Evolutionary conservation across 2,329 filamentous ascomycete genomes (phyloP), one percentile per base, ranked within the genome.

Genomic region (Neofusicoccum sp.): DNA sequence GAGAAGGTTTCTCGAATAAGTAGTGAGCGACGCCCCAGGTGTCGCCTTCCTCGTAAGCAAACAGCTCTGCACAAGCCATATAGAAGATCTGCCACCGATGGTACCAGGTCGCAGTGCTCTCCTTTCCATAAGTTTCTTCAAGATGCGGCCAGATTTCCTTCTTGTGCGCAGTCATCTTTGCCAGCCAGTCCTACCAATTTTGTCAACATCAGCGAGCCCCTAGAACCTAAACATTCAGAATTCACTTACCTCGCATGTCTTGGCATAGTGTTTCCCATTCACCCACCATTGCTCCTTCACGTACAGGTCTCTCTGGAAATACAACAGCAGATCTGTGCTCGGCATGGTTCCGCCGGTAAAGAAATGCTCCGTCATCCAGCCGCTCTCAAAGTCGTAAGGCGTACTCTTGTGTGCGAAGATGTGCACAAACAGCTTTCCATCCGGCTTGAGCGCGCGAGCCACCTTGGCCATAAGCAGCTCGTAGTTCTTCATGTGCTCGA

Each of bases 401-500:
- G 85, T 88, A 9, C 80, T 82, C 68, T 80, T 83, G 74, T 91
- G 87, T 39, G 81, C 81, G 70, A 91, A 90, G 60, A 89, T 85
- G 68, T 91, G 88, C 63, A 90, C 85, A 69, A 91, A 90, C 12
- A 90, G 78, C 76, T 89, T 89, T 4, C 88, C 89, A 1, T 80
- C 80, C 0, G 86, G 83, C 67, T 84, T 87, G 61, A 91, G 77
- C 2, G 87, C 81, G 34, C 81, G 78, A 3, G 81, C 71, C 14
- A 90, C 77, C 73, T 91, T 91, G 47, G 82, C 81, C 77, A 91
- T 84, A 29, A 91, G 81, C 11, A 86, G 77, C 66, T 88, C 83
- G 74, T 91, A 90, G 74, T 91, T 91, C 73, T 91, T 91, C 88
- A 91, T 90, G 74, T 91, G 89, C 73, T 91, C 88, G 70, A 91